phyloP scores from a whole-genome alignment of 805 yeast genomes.

The Debaryomyces castellii region DNA sequence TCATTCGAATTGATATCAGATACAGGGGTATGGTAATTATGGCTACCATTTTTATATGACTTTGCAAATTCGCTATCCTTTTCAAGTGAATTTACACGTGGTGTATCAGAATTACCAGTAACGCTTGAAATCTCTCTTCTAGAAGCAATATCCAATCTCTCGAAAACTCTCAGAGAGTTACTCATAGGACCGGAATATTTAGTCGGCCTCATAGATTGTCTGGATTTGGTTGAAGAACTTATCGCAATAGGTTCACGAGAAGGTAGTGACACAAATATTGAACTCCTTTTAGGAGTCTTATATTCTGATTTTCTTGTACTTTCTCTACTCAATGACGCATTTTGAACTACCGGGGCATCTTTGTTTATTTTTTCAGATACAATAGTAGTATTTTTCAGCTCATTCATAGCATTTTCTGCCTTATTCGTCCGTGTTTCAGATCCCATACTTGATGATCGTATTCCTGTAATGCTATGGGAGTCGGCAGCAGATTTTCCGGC shows the following conservation, averaged over 20 bases:
- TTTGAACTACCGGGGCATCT: not conserved
- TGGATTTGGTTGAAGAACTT: slow-evolving; percentile 12
- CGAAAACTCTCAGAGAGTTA: slow-evolving; percentile 18
- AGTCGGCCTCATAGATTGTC: not conserved
- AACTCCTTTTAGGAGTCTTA: slow-evolving; percentile 31
- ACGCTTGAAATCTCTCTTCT: slow-evolving; percentile 4
- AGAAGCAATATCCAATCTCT: slow-evolving; percentile 12
- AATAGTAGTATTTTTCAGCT: not conserved
- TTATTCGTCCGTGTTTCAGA: not conserved
- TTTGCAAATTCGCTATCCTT: not conserved
- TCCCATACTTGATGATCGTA: not conserved
- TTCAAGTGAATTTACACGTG: not conserved
- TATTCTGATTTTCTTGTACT: not conserved
- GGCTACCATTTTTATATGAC: not conserved
- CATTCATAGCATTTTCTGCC: not conserved
- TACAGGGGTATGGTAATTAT: not conserved
- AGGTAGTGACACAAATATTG: slow-evolving; percentile 37
- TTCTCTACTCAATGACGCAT: not conserved
- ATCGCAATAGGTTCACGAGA: slow-evolving; percentile 37
- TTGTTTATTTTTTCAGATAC: not conserved
- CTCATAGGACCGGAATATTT: slow-evolving; percentile 2
- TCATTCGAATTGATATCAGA: not conserved
- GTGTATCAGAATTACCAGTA: not conserved
- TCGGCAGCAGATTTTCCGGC: slow-evolving; percentile 27
- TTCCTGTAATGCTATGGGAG: not conserved